Evolutionary conservation across 495 filamentous ascomycete genomes (phyloP).

Genomic region (Penicillium desertorum): DNA sequence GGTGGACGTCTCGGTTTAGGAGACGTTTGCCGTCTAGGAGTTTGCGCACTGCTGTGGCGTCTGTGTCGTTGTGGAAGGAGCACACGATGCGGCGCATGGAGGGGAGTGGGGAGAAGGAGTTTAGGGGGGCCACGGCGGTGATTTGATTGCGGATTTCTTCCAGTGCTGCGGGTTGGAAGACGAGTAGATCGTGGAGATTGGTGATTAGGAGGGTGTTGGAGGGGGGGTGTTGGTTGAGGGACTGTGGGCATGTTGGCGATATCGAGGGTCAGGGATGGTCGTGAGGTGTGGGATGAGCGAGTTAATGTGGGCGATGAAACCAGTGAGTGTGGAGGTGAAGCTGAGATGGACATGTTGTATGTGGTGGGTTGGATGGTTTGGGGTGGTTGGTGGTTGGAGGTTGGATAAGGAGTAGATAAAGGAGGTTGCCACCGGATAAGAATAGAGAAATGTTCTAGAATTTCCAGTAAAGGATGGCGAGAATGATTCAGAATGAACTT

Average conservation of each 20-base stretch:
- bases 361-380: neutral
- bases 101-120: slow-evolving; percentile 88
- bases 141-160: slow-evolving; percentile 73
- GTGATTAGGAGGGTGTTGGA: slow-evolving; percentile 95
- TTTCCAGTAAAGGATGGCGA: slow-evolving; percentile 3
- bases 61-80: slow-evolving; percentile 73
- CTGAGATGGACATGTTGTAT: slow-evolving; percentile 27
- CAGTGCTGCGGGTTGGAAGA: slow-evolving; percentile 78
- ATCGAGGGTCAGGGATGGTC: slow-evolving; percentile 72
- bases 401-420: slow-evolving; percentile 20
- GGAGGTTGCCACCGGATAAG: slow-evolving; percentile 24
- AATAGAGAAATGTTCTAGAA: slow-evolving; percentile 13
- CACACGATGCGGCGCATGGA: slow-evolving; percentile 90
- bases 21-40: slow-evolving; percentile 69
- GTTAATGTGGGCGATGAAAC: slow-evolving; percentile 32
- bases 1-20: slow-evolving; percentile 57
- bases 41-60: slow-evolving; percentile 70
- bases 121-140: slow-evolving; percentile 62
- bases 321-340: slow-evolving; percentile 26
- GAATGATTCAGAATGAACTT: neutral
- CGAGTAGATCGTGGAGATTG: slow-evolving; percentile 69
- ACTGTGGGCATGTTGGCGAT: slow-evolving; percentile 77
- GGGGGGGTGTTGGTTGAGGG: slow-evolving; percentile 74
- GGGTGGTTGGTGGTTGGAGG: neutral
- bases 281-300: slow-evolving; percentile 41